phyloP scores from a whole-genome alignment of 139 green algal species.

The Pleodorina starrii region DNA sequence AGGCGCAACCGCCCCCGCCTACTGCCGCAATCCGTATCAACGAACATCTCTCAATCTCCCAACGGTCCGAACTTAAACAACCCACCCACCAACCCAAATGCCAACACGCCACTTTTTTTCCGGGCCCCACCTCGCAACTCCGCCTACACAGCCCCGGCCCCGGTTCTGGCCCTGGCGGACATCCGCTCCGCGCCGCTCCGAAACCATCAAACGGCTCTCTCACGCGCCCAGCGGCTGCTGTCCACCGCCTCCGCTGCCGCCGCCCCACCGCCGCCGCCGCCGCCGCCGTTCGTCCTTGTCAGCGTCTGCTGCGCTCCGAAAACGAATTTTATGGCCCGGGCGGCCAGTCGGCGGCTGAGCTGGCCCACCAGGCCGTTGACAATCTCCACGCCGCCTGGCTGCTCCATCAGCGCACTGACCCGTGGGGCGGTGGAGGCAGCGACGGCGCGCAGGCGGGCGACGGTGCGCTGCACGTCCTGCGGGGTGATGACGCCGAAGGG shows the following conservation, averaged over 20 bases:
- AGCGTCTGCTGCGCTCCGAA: constrained; percentile 54
- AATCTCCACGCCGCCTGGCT: constrained; percentile 75
- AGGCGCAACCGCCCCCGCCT: too few relatives aligned
- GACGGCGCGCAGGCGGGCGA: constrained; percentile 55
- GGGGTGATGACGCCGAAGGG: constrained; percentile 67
- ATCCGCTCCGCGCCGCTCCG: too few relatives aligned
- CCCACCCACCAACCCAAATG: too few relatives aligned
- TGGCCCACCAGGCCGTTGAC: constrained; percentile 69
- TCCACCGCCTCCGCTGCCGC: background rate
- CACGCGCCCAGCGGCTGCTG: background rate
- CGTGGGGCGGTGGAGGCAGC: constrained; percentile 46
- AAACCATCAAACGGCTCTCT: too few relatives aligned
- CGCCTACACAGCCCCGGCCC: too few relatives aligned
- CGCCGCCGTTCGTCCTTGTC: background rate
- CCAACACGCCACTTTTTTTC: too few relatives aligned
- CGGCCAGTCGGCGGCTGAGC: constrained; percentile 76
- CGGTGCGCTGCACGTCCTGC: constrained; percentile 51
- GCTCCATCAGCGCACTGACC: constrained; percentile 62
- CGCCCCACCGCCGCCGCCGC: background rate
- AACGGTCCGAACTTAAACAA: too few relatives aligned
- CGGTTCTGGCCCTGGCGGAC: too few relatives aligned
- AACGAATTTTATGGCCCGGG: constrained; percentile 82
- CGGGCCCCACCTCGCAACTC: too few relatives aligned
- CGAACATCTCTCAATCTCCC: too few relatives aligned
- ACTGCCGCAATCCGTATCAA: too few relatives aligned